A percentile compares a stretch with the other conserved stretches of the same genome.
phyloP scores from a whole-genome alignment of 306 rosid species.

The Neltuma alba region DNA sequence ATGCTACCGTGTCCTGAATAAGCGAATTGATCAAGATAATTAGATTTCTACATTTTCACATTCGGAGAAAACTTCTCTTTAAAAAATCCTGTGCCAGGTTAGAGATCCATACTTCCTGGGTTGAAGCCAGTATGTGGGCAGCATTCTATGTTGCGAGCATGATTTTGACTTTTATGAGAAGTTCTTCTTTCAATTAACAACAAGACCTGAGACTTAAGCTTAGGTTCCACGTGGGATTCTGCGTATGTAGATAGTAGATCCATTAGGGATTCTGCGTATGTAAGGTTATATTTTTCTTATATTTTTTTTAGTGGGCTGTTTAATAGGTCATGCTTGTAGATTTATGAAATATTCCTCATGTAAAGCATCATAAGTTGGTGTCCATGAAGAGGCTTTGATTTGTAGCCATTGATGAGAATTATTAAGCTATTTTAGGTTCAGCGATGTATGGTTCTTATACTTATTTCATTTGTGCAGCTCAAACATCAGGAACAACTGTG shows the following conservation, averaged over 20 bases:
- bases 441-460: slow-evolving; percentile 13
- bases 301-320: neutral
- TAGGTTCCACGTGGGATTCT: slow-evolving; percentile 1
- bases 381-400: slow-evolving; percentile 10
- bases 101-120: slow-evolving; percentile 10
- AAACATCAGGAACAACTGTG: slow-evolving; percentile 97
- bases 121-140: neutral
- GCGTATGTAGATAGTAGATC: slow-evolving; percentile 6
- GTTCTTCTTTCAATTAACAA: neutral
- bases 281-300: neutral
- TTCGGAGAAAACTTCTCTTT: neutral
- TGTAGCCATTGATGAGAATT: neutral
- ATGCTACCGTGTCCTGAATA: neutral
- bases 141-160: neutral
- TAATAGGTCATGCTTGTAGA: neutral
- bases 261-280: neutral
- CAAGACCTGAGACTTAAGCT: neutral
- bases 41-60: neutral
- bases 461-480: slow-evolving; percentile 46
- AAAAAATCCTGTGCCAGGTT: neutral
- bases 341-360: neutral
- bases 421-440: neutral
- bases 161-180: neutral
- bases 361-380: slow-evolving; percentile 26
- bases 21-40: neutral